These are phyloP conservation scores for Akebia trifoliata DNA, from an alignment of 164 flowering plant genomes.

Conservation along the genomic window DNA sequence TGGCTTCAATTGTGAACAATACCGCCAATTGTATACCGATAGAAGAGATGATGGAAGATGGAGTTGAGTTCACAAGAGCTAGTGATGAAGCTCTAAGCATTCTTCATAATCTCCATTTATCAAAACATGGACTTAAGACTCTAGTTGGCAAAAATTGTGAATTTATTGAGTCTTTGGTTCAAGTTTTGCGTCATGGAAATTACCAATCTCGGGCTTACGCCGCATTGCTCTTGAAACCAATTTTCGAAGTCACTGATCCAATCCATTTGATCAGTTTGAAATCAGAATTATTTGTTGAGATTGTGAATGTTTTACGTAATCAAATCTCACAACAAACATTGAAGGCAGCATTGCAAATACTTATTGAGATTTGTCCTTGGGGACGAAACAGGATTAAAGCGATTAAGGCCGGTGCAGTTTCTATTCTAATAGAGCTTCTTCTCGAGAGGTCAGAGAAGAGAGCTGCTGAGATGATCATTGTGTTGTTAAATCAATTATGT, in stretches of 20 bases:
- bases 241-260: constrained; percentile 49
- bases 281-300: constrained; percentile 28
- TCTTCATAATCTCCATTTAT: constrained; percentile 33
- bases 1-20: constrained; percentile 36
- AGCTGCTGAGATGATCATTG: constrained; percentile 37
- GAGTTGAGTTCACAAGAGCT: constrained; percentile 10
- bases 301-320: constrained; percentile 34
- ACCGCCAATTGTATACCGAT: not conserved
- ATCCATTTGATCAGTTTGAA: constrained; percentile 26
- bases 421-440: constrained; percentile 46
- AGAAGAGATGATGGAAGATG: not conserved
- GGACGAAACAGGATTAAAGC: constrained; percentile 66
- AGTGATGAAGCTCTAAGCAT: constrained; percentile 45
- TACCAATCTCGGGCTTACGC: too few relatives aligned
- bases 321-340: constrained; percentile 45
- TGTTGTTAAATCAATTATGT: constrained; percentile 49
- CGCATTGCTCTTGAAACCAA: too few relatives aligned
- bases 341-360: constrained; percentile 53
- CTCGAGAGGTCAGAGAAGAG: constrained; percentile 34
- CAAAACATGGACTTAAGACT: constrained; percentile 30
- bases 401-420: constrained; percentile 52
- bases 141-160: constrained; percentile 22
- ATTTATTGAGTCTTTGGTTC: constrained; percentile 31
- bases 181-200: too few relatives aligned
- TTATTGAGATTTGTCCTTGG: too few relatives aligned